These are phyloP conservation scores for Geotrichum carabidarum DNA, from an alignment of 1,139 yeast genomes.

Conservation along the genomic window DNA sequence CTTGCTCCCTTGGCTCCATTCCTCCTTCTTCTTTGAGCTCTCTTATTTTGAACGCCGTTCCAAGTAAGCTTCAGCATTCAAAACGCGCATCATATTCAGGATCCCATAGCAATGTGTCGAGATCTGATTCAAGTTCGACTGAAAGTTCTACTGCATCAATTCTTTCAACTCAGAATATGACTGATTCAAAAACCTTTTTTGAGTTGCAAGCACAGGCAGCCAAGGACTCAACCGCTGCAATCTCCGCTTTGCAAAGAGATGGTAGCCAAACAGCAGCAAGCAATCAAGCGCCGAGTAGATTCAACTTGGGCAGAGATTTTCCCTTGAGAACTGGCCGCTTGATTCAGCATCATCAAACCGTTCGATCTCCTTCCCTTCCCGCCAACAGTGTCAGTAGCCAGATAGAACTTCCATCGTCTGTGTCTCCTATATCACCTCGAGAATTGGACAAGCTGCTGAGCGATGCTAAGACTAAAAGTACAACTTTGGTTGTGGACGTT, in stretches of 20 bases:
- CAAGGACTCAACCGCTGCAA: background rate
- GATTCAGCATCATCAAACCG: constrained; percentile 16
- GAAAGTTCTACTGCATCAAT: too few species aligned
- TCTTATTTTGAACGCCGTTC: too few species aligned
- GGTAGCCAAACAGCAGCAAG: background rate
- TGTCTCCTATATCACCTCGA: background rate
- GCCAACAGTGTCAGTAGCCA: constrained; percentile 18
- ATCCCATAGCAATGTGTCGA: too few species aligned
- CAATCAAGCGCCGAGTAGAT: too few species aligned
- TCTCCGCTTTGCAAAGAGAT: background rate
- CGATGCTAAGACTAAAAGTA: background rate
- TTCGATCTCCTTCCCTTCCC: constrained; percentile 26
- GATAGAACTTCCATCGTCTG: constrained; percentile 18
- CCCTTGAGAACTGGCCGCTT: background rate
- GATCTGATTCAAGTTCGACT: background rate
- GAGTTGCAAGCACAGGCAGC: constrained; percentile 3
- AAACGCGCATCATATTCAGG: too few species aligned
- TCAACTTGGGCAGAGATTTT: background rate
- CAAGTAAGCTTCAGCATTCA: too few species aligned
- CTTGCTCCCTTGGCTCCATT: too few species aligned
- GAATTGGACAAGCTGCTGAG: constrained; percentile 13
- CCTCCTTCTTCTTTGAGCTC: too few species aligned
- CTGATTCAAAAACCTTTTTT: background rate
- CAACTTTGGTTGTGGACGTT: constrained; percentile 49
- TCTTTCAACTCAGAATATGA: background rate